Evolutionary conservation across 345 rosid species (phyloP), one percentile per base, ranked within the genome.

Genomic region (Melastoma malabathricum): DNA sequence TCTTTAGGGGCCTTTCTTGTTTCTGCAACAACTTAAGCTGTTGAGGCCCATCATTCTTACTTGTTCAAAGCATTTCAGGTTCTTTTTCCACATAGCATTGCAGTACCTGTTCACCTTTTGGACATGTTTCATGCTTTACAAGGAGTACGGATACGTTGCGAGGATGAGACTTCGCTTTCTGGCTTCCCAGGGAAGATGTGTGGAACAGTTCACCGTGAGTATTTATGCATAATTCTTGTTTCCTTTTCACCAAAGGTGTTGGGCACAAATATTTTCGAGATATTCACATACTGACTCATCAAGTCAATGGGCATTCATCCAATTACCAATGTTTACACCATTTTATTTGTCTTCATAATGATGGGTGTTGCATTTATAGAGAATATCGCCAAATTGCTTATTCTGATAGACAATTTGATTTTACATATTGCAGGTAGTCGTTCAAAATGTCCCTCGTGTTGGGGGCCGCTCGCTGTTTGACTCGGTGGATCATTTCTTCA

Each of bases 181-280:
- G 83, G 95, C 82, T 68, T 71, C 95, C 9, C 84, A 92, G 50
- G 64, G 68, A 25, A 71, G 95, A 69, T 75, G 73, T 65, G 76
- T 88, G 3, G 96, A 87, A 57, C 98, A 92, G 71, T 92, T 92
- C 67, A 87, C 95, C 4, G 97, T 92, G 67, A 82, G 98, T 59
- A 27, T 27, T 14, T 47, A 16, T n/a, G 27, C 31, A 15, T 8
- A 18, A 13, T 22, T 10, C 18, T 38, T 25, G 41, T 41, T 23
- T n/a, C 18, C 43, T 31, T 49, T 49, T 22, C 38, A n/a, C 31
- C 31, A 6, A 3, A 27, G 6, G 4, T 27, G 6, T 27, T 3
- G 31, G 3, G 31, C 31, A 27, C 31, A 3, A 6, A 27, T 6
- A 3, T 27, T 27, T 27, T 27, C 31, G 31, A 27, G 6, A 27